A percentile compares a stretch with the other conserved stretches of the same genome.
These are phyloP conservation scores for Begonia loranthoides DNA, from an alignment of 306 rosid species.

Conservation along the genomic window DNA sequence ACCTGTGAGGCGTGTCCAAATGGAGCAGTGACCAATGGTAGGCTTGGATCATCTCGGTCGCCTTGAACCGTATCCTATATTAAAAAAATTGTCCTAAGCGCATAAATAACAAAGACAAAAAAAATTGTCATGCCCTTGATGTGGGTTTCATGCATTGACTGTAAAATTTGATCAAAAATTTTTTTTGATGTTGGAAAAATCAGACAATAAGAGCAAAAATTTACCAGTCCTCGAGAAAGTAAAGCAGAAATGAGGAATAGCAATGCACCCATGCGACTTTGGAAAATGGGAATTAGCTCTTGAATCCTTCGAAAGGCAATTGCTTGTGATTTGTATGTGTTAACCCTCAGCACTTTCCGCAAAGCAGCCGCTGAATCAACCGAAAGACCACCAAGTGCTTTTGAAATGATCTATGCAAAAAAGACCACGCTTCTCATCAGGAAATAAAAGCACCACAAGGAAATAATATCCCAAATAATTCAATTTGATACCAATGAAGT, in stretches of 20 bases:
- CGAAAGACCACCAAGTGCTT: conserved; percentile 65
- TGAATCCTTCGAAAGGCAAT: conserved; percentile 61
- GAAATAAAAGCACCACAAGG: background rate
- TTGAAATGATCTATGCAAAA: conserved; percentile 37
- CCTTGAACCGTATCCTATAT: conserved; percentile 70
- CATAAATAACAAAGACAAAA: conserved; percentile 10
- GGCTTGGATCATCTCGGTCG: conserved; percentile 95
- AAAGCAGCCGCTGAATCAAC: conserved; percentile 68
- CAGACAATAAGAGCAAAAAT: conserved; percentile 19
- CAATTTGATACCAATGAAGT: too few relatives aligned
- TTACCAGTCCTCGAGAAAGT: conserved; percentile 92
- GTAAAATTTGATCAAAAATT: too few relatives aligned
- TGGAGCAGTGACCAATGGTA: conserved; percentile 95
- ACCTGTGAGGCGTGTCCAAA: conserved; percentile 99
- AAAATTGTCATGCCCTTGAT: background rate
- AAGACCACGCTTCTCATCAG: conserved; percentile 7
- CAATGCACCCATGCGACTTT: conserved; percentile 96
- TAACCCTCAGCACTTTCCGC: conserved; percentile 65
- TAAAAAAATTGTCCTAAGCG: conserved; percentile 8
- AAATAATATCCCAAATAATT: background rate
- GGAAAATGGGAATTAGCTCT: conserved; percentile 59
- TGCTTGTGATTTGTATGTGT: conserved; percentile 41
- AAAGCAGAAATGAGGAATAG: conserved; percentile 89
- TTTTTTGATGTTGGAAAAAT: background rate
- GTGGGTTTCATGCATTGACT: too few relatives aligned